Evolutionary conservation across 2,329 filamentous ascomycete genomes (phyloP).

Genomic region (Alternaria solani): DNA sequence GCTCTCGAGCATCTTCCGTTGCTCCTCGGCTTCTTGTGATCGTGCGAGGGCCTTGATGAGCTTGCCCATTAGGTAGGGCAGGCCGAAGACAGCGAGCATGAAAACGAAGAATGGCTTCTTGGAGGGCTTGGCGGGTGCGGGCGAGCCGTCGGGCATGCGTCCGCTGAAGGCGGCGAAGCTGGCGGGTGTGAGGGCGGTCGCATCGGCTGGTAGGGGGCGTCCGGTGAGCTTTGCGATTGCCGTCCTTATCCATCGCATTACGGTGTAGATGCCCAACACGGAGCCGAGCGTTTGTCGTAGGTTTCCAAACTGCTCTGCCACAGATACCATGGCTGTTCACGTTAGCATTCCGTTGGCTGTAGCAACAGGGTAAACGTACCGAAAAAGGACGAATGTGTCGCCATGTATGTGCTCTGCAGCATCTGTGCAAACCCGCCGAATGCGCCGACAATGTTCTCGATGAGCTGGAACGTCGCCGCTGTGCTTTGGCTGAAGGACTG

Average conservation of each 20-base stretch:
- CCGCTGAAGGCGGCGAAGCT: constrained; percentile 91
- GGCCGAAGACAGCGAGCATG: constrained; percentile 88
- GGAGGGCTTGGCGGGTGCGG: constrained; percentile 74
- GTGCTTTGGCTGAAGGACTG: constrained; percentile 95
- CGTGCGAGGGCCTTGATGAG: constrained; percentile 85
- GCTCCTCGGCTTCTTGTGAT: constrained; percentile 84
- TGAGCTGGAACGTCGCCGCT: constrained; percentile 96
- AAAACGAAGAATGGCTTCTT: constrained; percentile 98
- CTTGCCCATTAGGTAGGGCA: constrained; percentile 97
- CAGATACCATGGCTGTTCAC: constrained; percentile 85
- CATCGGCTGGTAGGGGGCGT: constrained; percentile 86
- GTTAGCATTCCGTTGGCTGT: constrained; percentile 21
- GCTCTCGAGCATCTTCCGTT: constrained; percentile 63
- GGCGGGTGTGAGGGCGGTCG: constrained; percentile 84
- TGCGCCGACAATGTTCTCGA: constrained; percentile 94
- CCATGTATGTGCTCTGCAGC: constrained; percentile 99
- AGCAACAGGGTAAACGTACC: constrained; percentile 64
- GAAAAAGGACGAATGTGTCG: constrained; percentile 97
- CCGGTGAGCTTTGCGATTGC: constrained; percentile 92
- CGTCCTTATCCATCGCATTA: constrained; percentile 94
- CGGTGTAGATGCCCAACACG: constrained; percentile 91
- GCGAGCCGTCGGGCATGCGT: constrained; percentile 71
- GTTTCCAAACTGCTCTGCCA: constrained; percentile 96
- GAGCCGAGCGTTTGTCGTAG: constrained; percentile 92
- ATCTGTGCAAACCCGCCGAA: constrained; percentile 99